Conservation (phyloP, 169 alveolate species). For the Eimeria maxima region DNA sequence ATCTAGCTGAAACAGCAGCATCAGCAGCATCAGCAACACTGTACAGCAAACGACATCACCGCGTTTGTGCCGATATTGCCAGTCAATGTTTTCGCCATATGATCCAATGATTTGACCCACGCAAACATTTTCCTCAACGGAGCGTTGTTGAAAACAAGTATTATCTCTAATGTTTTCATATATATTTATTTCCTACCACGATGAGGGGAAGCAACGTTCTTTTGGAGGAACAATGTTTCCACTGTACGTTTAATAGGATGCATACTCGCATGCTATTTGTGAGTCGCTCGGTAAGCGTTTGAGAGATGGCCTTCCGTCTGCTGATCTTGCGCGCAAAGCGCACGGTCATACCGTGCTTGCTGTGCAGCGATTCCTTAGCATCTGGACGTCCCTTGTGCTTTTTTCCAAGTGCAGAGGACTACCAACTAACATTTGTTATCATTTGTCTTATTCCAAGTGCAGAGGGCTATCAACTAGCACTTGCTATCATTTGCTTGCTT, state of each 20-base stretch:
- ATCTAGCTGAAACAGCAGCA: no score
- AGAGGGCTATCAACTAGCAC: neutral
- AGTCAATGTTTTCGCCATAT: neutral
- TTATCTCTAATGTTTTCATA: neutral
- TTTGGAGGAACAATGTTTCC: neutral
- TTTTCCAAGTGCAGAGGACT: no score
- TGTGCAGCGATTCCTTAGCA: no score
- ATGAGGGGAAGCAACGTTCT: neutral
- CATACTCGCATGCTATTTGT: neutral
- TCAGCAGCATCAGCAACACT: neutral
- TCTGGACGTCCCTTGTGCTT: no score
- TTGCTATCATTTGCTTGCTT: no score
- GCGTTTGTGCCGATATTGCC: neutral
- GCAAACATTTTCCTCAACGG: neutral
- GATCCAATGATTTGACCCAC: neutral
- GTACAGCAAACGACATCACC: neutral
- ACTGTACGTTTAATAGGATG: neutral
- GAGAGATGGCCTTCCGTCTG: neutral
- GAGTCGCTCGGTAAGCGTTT: neutral
- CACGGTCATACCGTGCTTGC: neutral
- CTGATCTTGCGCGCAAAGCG: neutral
- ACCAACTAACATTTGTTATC: no score
- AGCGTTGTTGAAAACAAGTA: neutral
- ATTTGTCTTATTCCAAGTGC: neutral
- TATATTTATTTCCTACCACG: neutral